Conservation (phyloP, 257 asterid genomes). For the Ajuga chamaepitys region DNA sequence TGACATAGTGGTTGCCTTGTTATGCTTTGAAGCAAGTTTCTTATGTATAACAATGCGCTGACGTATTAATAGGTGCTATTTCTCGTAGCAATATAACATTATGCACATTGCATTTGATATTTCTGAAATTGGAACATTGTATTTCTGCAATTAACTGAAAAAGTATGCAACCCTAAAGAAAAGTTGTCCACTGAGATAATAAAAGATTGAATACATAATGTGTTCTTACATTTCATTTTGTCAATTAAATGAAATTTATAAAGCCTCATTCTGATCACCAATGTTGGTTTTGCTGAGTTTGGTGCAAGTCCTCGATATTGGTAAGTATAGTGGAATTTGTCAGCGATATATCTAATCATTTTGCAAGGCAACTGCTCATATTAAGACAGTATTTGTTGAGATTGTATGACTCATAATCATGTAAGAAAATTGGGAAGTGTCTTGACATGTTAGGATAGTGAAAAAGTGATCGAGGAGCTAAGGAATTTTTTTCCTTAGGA, state of each 20-base stretch:
- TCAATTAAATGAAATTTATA: background rate
- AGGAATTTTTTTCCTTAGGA: too few species aligned
- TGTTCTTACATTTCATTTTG: background rate
- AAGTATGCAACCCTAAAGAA: background rate
- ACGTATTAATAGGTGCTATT: background rate
- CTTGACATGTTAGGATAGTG: background rate
- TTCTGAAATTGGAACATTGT: background rate
- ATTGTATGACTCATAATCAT: background rate
- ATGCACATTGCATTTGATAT: background rate
- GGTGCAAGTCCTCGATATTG: background rate
- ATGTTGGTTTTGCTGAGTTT: background rate
- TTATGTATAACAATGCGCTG: background rate
- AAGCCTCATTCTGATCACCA: background rate
- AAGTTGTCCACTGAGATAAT: background rate
- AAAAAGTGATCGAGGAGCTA: background rate
- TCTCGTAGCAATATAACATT: background rate
- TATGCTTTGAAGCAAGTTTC: slow-evolving; percentile 5
- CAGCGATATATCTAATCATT: background rate
- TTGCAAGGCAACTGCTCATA: background rate
- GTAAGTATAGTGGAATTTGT: background rate
- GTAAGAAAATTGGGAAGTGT: background rate
- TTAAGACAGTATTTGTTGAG: background rate
- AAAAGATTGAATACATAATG: too few species aligned
- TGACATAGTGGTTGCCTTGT: background rate
- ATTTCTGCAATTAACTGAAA: background rate